Base-by-base conservation (phyloP, 768 basidiomycete genomes). In the Tylopilus rubrobrunneus region DNA sequence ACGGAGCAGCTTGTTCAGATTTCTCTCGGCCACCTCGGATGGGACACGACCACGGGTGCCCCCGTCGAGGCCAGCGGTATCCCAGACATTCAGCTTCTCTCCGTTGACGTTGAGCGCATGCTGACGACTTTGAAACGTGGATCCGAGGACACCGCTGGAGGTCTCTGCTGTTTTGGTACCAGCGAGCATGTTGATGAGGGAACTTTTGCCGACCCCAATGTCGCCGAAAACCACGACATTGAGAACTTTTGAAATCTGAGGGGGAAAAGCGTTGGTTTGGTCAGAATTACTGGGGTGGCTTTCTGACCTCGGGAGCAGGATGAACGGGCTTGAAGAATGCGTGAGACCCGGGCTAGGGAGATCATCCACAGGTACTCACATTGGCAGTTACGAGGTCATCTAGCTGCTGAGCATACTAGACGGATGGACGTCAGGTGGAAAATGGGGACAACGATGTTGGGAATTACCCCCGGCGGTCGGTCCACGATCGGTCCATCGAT, bases 181-280 rank as follows among this genome's bases (percentile, higher is more conserved):
- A 28, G 61, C 60, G 19, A 78, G 56, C 71, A 78, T 68, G 60
- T 78, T 78, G 47, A 78, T 61, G 2, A 78, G 55, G 3, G 73
- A 74, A 53, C 77, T 78, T 58, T 78, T 78, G 10, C 73, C 71
- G 2, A 71, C 56, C 15, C 76, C 76, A 4, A 69, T 69, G 42
- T 77, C 74, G 1, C 77, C 76, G 40, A 78, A 78, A 21, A 78
- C 43, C 15, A 78, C 64, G n/a, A 78, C 45, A 48, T 78, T 78
- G 27, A 54, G 63, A 29, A 14, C 21, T 33, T 53, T 55, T 4
- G 28, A 27, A 17, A 36, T 9, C 60, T 62, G 39, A 52, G 36
- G 45, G 25, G n/a, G 5, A 21, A 12, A 37, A 17, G 1, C 10
- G 28, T 62, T 15, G 36, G 34, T 11, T 41, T 29, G 9, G n/a